Base-by-base conservation (phyloP, 2,329 filamentous ascomycete genomes). In the Arthrobotrys pseudoclavata region DNA sequence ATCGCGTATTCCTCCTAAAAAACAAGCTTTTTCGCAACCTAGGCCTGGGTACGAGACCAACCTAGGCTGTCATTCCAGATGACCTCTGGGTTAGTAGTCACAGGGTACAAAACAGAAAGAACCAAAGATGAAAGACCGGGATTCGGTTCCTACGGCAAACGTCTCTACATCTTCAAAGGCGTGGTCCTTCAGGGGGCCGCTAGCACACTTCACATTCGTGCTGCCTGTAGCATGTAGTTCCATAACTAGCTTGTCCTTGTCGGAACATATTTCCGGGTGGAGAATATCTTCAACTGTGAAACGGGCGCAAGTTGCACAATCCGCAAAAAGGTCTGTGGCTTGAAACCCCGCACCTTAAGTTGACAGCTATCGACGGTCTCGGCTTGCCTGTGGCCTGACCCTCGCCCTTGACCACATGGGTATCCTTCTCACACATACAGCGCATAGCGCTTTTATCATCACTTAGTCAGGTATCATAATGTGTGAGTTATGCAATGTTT, bases 271-370 rank as follows among this genome's bases (percentile, higher is more conserved):
- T 67, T 45, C 69, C 69, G 69, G 47, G 52, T 62, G 69, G 69
- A 74, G 69, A 74, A 74, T 74, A 67, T 67, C 42, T 52, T 60
- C 22, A 74, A 74, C 26, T 63, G 22, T 48, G 29, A 63, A 63
- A 50, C 60, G 40, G 45, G 40, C 60, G 13, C 29, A 67, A 52
- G 50, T 61, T 67, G 69, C 69, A 62, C 69, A 74, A 29, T 74
- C 53, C 69, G 52, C 18, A 67, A 74, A 72, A 45, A 45, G 42
- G 34, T 37, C 24, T 31, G 61, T 62, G 61, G 52, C 62, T 74
- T 74, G 69, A 67, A 67, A 67, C 50, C 31, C 61, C 62, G 53
- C 26, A 61, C 66, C 53, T 61, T 48, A 69, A 55, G 37, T 29
- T 40, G 34, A 60, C n/a, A 48, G 45, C 29, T 31, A 40, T 31